phyloP scores from a whole-genome alignment of 164 flowering plant species.

The Piper betle region DNA sequence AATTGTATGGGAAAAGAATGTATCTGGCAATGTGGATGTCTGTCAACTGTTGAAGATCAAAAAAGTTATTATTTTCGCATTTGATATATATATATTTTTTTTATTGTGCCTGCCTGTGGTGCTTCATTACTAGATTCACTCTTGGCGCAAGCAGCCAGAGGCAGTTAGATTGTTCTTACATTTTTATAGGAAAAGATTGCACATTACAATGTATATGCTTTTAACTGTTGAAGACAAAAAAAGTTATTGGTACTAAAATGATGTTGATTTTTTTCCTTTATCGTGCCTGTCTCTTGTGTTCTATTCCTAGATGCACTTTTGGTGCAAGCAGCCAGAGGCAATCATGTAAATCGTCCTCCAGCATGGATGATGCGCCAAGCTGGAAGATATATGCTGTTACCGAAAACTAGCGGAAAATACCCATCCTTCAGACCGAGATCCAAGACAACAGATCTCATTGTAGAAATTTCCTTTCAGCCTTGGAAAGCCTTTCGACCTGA shows the following conservation, averaged over 20 bases:
- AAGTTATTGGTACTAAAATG: neutral
- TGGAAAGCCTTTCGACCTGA: constrained; percentile 95
- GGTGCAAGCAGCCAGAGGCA: constrained; percentile 92
- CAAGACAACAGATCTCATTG: constrained; percentile 98
- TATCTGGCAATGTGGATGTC: neutral
- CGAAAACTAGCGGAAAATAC: constrained; percentile 75
- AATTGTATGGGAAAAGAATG: neutral
- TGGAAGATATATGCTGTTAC: constrained; percentile 98
- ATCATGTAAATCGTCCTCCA: constrained; percentile 70
- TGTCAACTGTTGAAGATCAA: neutral
- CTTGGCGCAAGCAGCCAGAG: constrained; percentile 89
- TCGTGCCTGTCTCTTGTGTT: neutral
- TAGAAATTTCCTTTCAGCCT: constrained; percentile 98
- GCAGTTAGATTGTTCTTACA: constrained; percentile 19
- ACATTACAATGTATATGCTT: no score
- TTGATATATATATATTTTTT: neutral
- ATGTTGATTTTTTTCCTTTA: neutral
- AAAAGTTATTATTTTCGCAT: neutral
- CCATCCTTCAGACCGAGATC: constrained; percentile 98
- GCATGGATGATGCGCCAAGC: constrained; percentile 99
- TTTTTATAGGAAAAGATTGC: no score
- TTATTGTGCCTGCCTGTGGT: neutral
- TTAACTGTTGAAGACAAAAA: no score
- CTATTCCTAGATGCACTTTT: constrained; percentile 61
- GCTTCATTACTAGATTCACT: constrained; percentile 49